Conservation (phyloP, 2,329 filamentous ascomycete species). For the Fusarium verticillioides region DNA sequence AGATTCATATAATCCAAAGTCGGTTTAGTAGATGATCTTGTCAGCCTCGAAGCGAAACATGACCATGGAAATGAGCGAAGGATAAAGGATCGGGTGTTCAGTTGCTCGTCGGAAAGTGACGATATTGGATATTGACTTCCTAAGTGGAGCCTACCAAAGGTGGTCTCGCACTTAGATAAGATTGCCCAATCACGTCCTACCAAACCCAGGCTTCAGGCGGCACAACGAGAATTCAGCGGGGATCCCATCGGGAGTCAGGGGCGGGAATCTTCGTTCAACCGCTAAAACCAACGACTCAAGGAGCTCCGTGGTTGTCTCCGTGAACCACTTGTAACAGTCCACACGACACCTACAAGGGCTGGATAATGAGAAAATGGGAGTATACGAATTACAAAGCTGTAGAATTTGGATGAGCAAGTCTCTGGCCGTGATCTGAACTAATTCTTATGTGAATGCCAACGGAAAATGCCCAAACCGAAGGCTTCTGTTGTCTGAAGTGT, state of each 20-base stretch:
- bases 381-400: not conserved
- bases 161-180: slow-evolving; percentile 23
- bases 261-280: slow-evolving; percentile 26
- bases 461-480: not conserved
- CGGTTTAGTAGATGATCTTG: not conserved
- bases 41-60: not conserved
- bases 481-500: not conserved
- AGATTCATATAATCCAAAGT: not conserved
- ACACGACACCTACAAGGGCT: not conserved
- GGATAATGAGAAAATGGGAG: too few relatives aligned
- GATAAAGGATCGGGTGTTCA: slow-evolving; percentile 27
- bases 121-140: slow-evolving; percentile 43
- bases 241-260: slow-evolving; percentile 39
- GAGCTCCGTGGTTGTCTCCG: not conserved
- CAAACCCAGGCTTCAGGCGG: slow-evolving; percentile 27
- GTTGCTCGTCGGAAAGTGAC: slow-evolving; percentile 39
- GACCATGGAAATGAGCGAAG: slow-evolving; percentile 16
- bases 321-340: not conserved
- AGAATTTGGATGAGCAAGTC: not conserved
- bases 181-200: slow-evolving; percentile 27
- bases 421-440: not conserved
- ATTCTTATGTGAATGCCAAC: not conserved
- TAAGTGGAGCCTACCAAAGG: slow-evolving; percentile 33
- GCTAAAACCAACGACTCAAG: slow-evolving; percentile 31
- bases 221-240: slow-evolving; percentile 36